Percentiles rank a stretch among this genome's conserved stretches.
Evolutionary conservation across 306 rosid species (phyloP).

Genomic region (Quercus rubra): DNA sequence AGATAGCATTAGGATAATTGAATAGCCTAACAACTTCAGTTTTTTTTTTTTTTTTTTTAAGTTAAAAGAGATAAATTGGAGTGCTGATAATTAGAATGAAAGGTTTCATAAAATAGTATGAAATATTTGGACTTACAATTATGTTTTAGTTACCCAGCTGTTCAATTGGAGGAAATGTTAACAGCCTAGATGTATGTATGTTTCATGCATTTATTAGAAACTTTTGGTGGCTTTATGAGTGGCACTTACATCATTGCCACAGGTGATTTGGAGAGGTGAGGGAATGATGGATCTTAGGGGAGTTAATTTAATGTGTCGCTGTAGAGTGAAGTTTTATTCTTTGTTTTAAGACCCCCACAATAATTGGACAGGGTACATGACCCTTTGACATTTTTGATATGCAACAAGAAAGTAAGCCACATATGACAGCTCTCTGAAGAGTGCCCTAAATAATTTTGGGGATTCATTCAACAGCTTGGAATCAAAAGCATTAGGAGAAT

Average conservation of each 20-base stretch:
- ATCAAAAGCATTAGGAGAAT: neutral
- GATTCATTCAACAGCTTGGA: neutral
- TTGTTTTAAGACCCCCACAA: neutral
- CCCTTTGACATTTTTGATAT: neutral
- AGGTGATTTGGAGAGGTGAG: neutral
- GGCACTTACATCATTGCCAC: neutral
- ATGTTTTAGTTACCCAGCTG: neutral
- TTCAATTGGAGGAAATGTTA: neutral
- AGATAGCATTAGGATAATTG: neutral
- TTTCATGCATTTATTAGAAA: neutral
- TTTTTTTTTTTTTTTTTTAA: neutral
- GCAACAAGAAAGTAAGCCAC: neutral
- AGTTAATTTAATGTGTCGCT: neutral
- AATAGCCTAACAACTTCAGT: neutral
- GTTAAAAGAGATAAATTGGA: neutral
- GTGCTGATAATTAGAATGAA: neutral
- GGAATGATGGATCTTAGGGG: neutral
- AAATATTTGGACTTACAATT: neutral
- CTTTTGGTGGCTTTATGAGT: neutral
- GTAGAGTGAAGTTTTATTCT: neutral
- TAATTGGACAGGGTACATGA: neutral
- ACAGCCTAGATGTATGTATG: too few relatives aligned
- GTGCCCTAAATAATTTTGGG: neutral
- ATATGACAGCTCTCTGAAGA: neutral
- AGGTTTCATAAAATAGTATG: neutral